These are phyloP conservation scores for Albugo candida DNA, from an alignment of 352 stramenopile genomes.

Conservation along the genomic window DNA sequence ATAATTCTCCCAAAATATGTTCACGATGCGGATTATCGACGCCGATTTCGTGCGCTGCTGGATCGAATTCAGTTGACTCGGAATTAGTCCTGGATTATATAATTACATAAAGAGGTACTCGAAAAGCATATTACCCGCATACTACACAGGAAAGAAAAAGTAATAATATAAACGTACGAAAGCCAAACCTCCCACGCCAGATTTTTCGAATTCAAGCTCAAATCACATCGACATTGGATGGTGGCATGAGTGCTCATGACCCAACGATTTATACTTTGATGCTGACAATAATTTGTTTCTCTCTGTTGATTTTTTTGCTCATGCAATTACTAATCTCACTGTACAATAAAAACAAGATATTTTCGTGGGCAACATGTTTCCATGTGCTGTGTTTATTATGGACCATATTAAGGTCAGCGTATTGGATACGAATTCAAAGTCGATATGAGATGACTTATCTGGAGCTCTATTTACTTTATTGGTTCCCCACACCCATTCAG, in stretches of 20 bases:
- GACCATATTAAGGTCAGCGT: slow-evolving; percentile 57
- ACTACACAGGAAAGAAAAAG: too few species aligned
- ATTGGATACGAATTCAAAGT: slow-evolving; percentile 70
- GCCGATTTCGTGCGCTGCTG: too few species aligned
- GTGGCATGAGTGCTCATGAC: slow-evolving; percentile 4
- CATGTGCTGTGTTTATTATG: slow-evolving; percentile 61
- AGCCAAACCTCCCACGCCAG: too few species aligned
- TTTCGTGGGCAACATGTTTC: slow-evolving; percentile 72
- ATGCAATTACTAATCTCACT: slow-evolving; percentile 37
- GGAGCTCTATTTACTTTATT: slow-evolving; percentile 74
- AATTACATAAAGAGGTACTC: too few species aligned
- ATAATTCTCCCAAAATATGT: too few species aligned
- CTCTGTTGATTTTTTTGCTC: slow-evolving; percentile 53
- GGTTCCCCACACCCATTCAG: slow-evolving; percentile 69
- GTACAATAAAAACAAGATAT: slow-evolving; percentile 66
- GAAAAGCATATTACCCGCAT: too few species aligned
- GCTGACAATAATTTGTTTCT: slow-evolving; percentile 53
- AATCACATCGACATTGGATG: too few species aligned
- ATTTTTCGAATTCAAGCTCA: too few species aligned
- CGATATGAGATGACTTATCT: slow-evolving; percentile 56
- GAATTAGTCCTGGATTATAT: too few species aligned
- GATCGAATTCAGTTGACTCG: too few species aligned
- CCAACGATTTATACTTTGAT: slow-evolving; percentile 57
- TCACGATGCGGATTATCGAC: too few species aligned
- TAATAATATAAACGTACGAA: too few species aligned